phyloP scores from a whole-genome alignment of 441 rosid genomes.

The Theobroma grandiflorum region DNA sequence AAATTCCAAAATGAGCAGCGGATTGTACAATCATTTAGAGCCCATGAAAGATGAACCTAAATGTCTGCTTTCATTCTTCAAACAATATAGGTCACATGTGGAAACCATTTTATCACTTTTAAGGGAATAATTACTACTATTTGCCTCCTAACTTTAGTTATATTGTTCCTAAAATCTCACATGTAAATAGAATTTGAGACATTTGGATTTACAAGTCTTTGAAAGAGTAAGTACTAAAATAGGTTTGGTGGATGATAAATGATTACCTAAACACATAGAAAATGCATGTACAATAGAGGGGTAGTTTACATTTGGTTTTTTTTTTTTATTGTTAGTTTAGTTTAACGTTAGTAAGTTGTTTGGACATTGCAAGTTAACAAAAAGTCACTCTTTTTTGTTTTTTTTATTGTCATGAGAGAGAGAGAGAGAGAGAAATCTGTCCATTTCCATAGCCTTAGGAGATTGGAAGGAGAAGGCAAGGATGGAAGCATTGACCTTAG shows the following conservation, averaged over 20 bases:
- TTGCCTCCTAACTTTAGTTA: too few relatives aligned
- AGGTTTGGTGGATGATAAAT: too few relatives aligned
- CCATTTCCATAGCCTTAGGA: conserved; percentile 51
- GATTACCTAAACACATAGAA: too few relatives aligned
- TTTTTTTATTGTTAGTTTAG: background rate
- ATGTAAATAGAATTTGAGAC: too few relatives aligned
- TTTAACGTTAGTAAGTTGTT: background rate
- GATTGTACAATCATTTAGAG: background rate
- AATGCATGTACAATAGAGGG: too few relatives aligned
- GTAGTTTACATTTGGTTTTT: too few relatives aligned
- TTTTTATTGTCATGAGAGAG: background rate
- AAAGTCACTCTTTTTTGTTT: background rate
- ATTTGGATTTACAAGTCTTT: too few relatives aligned
- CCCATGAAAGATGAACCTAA: background rate
- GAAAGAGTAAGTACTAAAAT: too few relatives aligned
- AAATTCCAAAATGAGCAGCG: background rate
- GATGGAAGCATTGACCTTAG: conserved; percentile 75
- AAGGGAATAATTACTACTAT: too few relatives aligned
- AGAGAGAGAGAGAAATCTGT: conserved; percentile 36
- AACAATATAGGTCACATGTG: too few relatives aligned
- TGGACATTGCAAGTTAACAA: conserved; percentile 18
- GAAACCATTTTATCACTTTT: too few relatives aligned
- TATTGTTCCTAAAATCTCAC: too few relatives aligned
- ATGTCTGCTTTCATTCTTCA: background rate
- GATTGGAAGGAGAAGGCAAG: conserved; percentile 56